Evolutionary conservation across 2,329 filamentous ascomycete genomes (phyloP), one percentile per base, ranked within the genome.

Genomic region (Sclerotinia sclerotiorum): DNA sequence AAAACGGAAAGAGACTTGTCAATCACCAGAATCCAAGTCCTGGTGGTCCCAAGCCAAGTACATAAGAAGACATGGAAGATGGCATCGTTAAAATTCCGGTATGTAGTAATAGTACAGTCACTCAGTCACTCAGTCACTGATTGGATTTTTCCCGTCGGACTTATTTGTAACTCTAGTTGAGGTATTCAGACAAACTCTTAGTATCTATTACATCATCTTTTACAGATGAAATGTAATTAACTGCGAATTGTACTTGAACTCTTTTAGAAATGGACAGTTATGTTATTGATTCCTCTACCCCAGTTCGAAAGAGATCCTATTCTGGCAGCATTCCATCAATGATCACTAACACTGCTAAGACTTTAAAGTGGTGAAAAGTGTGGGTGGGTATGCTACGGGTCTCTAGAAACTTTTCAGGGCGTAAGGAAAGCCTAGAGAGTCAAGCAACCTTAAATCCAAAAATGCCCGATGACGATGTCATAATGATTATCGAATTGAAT

Each of bases 381-480:
- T 24, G 58, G 44, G 48, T 61, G 32, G 44, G 48, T 35, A 61
- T 35, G 57, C n/a, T 35, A 61, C n/a, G 57, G 27, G 44, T 49
- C 58, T n/a, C 21, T 62, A 5, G 21, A 35, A 62, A 6, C 21
- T 24, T 49, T 62, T 11, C 46, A 39, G 10, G 58, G 44, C 44
- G 49, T 49, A 13, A 39, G 10, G 10, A 27, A 49, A 51, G 35
- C 27, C 29, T 32, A 24, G 32, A 49, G 3, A 61, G 29, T 17
- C 0, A 48, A 39, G 29, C 46, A 49, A 61, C 58, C 58, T 61
- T 51, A 51, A 62, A 49, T 62, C 2, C 44, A 51, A 62, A 62
- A 62, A 62, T 62, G 58, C 17, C 46, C 46, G 58, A 51, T 62
- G 58, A 51, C 46, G 58, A 51, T 27, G 10, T 61, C 21, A 61